phyloP scores from a whole-genome alignment of 73 alveolate species.

The Paramecium sonneborni region DNA sequence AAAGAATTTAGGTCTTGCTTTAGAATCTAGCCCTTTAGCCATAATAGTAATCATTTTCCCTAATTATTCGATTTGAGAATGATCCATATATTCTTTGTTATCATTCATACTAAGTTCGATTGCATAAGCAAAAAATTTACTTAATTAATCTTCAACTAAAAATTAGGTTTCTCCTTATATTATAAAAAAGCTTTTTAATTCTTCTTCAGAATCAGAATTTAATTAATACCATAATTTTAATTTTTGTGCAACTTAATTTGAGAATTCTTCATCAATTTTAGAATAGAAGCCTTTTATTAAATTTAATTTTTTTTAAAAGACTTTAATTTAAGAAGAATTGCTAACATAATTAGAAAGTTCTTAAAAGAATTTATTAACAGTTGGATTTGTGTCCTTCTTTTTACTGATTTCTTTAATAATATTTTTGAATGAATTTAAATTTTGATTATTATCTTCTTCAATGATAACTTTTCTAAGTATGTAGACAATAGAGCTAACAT shows the following conservation, averaged over 20 bases:
- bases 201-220: constrained; percentile 23
- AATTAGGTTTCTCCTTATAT: not conserved
- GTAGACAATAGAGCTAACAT: not conserved
- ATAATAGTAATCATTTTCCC: constrained; percentile 72
- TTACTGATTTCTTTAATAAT: constrained; percentile 24
- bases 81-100: constrained; percentile 66
- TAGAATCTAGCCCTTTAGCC: constrained; percentile 50
- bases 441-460: not conserved
- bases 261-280: constrained; percentile 23
- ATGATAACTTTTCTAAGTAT: not conserved
- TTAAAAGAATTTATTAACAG: not conserved
- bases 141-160: constrained; percentile 17
- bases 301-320: constrained; percentile 35
- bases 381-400: not conserved
- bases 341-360: not conserved
- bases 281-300: constrained; percentile 39
- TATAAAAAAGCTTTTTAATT: not conserved
- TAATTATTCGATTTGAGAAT: constrained; percentile 82
- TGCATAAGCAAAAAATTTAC: constrained; percentile 54
- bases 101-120: constrained; percentile 50
- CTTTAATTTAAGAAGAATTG: not conserved
- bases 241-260: not conserved
- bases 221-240: constrained; percentile 38
- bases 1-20: constrained; percentile 75
- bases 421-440: not conserved